Base-by-base conservation (phyloP, 352 stramenopile genomes). In the Globisporangium cystogenes region DNA sequence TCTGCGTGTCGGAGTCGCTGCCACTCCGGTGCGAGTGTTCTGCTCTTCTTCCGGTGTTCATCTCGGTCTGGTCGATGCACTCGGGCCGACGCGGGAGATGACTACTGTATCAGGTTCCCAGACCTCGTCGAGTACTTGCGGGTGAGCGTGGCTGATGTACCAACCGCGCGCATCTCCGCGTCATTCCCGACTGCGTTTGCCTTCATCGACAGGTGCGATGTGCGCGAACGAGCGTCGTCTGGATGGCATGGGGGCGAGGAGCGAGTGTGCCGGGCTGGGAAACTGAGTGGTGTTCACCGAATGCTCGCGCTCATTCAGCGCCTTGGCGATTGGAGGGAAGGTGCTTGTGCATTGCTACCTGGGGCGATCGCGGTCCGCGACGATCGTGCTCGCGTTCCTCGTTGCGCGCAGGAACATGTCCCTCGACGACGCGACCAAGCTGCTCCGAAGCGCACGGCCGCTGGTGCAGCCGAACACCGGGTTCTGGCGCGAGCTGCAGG, bases 321-420 rank as follows among this genome's bases (percentile, higher is more conserved):
- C 75, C 1, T 48, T 89, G 4, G 55, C 40, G 10, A 39, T 40
- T 0, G 68, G 71, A 33, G 73, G 75, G n/a, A 66, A 69, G 8
- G 78, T 89, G 18, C 74, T 92, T 26, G 78, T 93, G 43, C 83
- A 93, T 50, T 93, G 83, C 53, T 88, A 77, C 26, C 68, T 85
- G 45, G 83, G 83, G 1, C 64, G 69, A 4, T 88, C 75, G n/a
- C 73, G 83, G 7, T 91, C 80, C 4, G 75, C 72, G 21, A 77
- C 80, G 0, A 69, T 93, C 40, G 52, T 93, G 6, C 56, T 91
- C 21, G 83, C 72, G 16, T 90, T 79, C 47, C 56, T 93, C 12
- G 76, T 93, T 16, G 52, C 61, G 7, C 62, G 63, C 23, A 52
- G 68, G 2, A 18, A 23, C 0, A 60, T 88, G 62, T 49, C 62